These are phyloP conservation scores for Scheffersomyces illinoinensis DNA, from an alignment of 1,139 yeast genomes.

Conservation along the genomic window DNA sequence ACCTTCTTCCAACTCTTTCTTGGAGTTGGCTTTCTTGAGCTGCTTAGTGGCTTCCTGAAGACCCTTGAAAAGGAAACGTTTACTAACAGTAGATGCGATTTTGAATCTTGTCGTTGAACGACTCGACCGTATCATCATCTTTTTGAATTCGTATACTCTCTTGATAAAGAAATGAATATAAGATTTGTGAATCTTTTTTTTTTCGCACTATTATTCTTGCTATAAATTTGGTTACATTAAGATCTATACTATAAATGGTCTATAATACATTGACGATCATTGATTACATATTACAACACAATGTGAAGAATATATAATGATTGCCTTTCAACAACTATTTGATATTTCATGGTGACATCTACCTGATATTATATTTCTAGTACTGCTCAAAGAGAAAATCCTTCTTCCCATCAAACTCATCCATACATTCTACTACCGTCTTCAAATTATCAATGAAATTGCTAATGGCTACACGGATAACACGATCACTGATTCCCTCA, in stretches of 20 bases:
- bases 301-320: neutral
- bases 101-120: neutral
- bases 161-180: neutral
- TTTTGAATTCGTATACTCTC: neutral
- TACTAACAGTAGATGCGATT: neutral
- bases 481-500: constrained; percentile 60
- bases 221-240: neutral
- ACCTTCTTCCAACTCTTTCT: constrained; percentile 26
- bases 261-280: neutral
- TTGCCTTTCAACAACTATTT: neutral
- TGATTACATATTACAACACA: neutral
- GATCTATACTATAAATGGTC: neutral
- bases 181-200: neutral
- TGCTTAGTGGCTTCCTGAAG: constrained; percentile 20
- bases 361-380: neutral
- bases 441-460: constrained; percentile 64
- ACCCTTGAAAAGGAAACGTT: constrained; percentile 21
- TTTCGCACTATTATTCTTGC: neutral
- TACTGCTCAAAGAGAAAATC: constrained; percentile 15
- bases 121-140: neutral
- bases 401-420: constrained; percentile 52
- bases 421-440: constrained; percentile 67
- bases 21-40: constrained; percentile 19
- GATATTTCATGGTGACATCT: too few relatives aligned
- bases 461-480: constrained; percentile 69